Base-by-base conservation (phyloP, 331 rosid genomes). In the Spiraea crenata region DNA sequence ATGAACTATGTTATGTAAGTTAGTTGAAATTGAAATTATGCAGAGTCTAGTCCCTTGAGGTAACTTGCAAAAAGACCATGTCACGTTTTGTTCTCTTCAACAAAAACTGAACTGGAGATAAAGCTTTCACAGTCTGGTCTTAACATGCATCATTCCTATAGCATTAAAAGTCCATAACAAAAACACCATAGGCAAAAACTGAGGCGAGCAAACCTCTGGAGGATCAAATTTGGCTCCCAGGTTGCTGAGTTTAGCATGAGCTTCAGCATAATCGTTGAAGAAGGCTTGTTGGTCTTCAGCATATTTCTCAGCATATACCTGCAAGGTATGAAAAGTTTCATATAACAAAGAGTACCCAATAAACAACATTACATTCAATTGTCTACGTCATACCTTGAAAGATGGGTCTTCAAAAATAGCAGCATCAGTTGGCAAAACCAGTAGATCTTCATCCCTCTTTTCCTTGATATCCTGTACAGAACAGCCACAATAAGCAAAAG, bases 231-330 rank as follows among this genome's bases (percentile, higher is more conserved):
- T 91, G 67, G 96, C 96, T 68, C 99, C 99, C 68, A 83, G 83
- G 81, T 87, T 89, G 91, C 97, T 87, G 58, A 95, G 96, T 78
- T 91, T 95, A 60, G 97, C 96, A 85, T 91, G 97, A 69, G 99
- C 99, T 85, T 89, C 97, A 60, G 99, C 99, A 74, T 89, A 91
- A 82, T 95, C 99, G 81, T 86, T 87, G 82, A 95, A 95, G 91
- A 89, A 95, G 16, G 90, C 84, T 76, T 86, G 97, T 85, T 86
- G 87, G 74, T 89, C 99, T 74, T 79, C 90, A 39, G 88, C 96
- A 87, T 95, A 95, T 71, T 91, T 91, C 75, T 95, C 99, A 68
- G 97, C 93, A 82, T 77, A 91, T 47, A 82, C 93, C 99, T 91
- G 77, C 78, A 81, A 65, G 80, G 60, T 14, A 73, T 54, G 77